Conservation (phyloP, 2,329 filamentous ascomycete species). For the Clathrospora elynae region DNA sequence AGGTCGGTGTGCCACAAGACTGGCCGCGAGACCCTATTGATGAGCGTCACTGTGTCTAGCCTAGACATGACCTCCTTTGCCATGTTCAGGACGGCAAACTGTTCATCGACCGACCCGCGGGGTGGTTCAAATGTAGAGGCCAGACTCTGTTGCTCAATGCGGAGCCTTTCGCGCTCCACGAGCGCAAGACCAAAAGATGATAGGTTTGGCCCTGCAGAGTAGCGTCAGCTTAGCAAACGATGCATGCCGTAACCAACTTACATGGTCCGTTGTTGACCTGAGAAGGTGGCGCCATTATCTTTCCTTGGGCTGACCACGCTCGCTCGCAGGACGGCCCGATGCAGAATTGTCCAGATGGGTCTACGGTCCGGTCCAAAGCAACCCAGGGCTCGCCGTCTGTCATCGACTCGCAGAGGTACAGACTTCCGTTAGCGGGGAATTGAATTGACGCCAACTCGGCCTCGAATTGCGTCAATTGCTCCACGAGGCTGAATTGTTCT, state of each 20-base stretch:
- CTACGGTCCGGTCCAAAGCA: constrained; percentile 8
- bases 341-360: constrained; percentile 22
- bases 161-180: constrained; percentile 21
- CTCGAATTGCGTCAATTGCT: constrained; percentile 34
- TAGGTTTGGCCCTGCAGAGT: constrained; percentile 21
- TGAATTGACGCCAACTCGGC: constrained; percentile 26
- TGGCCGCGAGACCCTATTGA: constrained; percentile 10
- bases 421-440: constrained; percentile 38
- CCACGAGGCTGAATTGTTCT: constrained; percentile 32
- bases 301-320: constrained; percentile 12
- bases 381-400: constrained; percentile 6
- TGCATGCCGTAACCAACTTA: constrained; percentile 3
- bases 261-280: constrained; percentile 21
- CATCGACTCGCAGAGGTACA: constrained; percentile 38
- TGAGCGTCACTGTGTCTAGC: constrained; percentile 12
- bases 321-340: constrained; percentile 28
- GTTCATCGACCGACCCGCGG: constrained; percentile 19
- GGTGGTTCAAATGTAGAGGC: constrained; percentile 8
- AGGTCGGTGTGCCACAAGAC: constrained; percentile 44
- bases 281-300: constrained; percentile 4
- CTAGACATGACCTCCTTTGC: constrained; percentile 19
- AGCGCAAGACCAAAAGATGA: constrained; percentile 27
- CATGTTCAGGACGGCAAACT: constrained; percentile 16
- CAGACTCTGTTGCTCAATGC: constrained; percentile 5
- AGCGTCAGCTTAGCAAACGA: constrained; percentile 13